Base-by-base conservation (phyloP, 2,329 filamentous ascomycete species). In the Chaetomium globosum region DNA sequence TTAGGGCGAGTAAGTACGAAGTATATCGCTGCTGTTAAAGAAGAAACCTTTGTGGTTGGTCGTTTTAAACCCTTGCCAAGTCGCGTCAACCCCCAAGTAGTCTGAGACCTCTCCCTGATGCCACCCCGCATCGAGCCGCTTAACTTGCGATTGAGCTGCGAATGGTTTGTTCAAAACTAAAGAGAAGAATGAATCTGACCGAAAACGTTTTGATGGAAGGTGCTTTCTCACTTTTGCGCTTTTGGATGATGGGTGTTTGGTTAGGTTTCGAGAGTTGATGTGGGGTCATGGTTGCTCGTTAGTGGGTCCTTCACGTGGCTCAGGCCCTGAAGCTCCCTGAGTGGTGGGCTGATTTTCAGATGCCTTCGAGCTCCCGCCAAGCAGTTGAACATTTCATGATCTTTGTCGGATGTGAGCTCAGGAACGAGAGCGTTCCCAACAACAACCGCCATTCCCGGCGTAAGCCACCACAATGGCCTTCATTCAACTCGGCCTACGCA, bases 401-500 rank as follows among this genome's bases (percentile, higher is more conserved):
- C 52, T 55, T 43, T 21, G 43, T 59, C 52, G 36, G 59, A 66
- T 55, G 60, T 57, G 63, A 65, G 57, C 48, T 65, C 56, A n/a
- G 30, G 55, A 63, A 49, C 36, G 59, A 54, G 49, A 43, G 33
- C 39, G 39, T 55, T 59, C 51, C 61, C 58, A 55, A 30, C 63
- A 58, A 48, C 53, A 52, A 43, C 56, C 70, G 65, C 67, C 66
- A 59, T 36, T 6, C 39, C 39, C 62, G 64, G 57, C 64, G 56
- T 53, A 59, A 63, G 54, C 56, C 55, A 61, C 56, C 57, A 62
- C 58, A 21, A 76, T 76, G 74, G 68, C 71, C 30, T 72, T 73
- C 56, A 70, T 74, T 16, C 72, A 73, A 62, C 61, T 71, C 26
- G 73, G 74, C 31, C 65, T 76, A 53, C 73, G 71, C 46, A 71